Evolutionary conservation across 768 basidiomycete species (phyloP), one percentile per base, ranked within the genome.

Genomic region (Termitomyces sp.): DNA sequence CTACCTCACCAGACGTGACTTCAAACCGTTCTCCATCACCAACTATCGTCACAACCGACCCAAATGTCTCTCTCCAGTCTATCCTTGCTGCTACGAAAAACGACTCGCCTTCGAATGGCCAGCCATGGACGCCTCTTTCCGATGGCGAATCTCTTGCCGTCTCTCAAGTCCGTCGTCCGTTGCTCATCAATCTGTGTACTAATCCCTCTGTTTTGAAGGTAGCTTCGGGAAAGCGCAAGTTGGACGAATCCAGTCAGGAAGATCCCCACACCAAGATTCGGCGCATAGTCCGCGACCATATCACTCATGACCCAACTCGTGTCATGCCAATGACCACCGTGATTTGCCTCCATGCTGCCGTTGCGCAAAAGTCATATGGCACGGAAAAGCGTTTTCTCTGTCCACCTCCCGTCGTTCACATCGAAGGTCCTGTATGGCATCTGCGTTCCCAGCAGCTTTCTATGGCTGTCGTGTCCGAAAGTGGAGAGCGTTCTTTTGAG

Each of bases 321-420:
- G 83, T 88, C 65, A 82, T 90, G 75, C 88, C 89, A 60, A 93
- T 94, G 92, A 93, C 92, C 40, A 93, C 91, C 41, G 90, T 94
- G 35, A 84, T 93, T 61, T 93, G 91, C 65, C 79, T 95, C 55
- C 94, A 96, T 68, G 93, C 94, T 28, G 92, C 91, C 35, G 93
- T 95, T 53, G 95, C 93, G 1, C 95, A 97, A 76, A 97, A 97
- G 76, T 95, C 93, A 12, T 97, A 97, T 70, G 93, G 93, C 54
- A 93, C 89, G 71, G 95, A 97, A 77, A 95, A 95, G 72, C 88
- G 95, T 58, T 94, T 95, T 70, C 82, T 98, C 40, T 93, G 91
- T 67, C 95, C 95, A 9, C 94, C 95, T 3, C 95, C 95, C 9
- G 85, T 96, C 59, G 92, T 98, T 33, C 91, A 93, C 65, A 92